phyloP scores from a whole-genome alignment of 2,329 filamentous ascomycete genomes.

The Calonectria ilicicola region DNA sequence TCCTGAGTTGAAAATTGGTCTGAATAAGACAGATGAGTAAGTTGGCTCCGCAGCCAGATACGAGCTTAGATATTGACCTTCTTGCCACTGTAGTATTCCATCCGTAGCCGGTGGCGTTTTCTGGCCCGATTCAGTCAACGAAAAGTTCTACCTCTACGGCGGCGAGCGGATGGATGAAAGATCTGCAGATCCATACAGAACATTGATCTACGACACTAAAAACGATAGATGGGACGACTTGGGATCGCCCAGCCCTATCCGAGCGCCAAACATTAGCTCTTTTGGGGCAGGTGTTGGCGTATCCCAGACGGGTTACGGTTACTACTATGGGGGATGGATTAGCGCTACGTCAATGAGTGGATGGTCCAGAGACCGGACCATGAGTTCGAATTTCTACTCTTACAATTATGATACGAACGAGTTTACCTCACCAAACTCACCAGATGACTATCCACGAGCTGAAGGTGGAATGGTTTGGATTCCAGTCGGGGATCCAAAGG shows the following conservation, averaged over 20 bases:
- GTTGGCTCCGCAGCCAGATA: neutral
- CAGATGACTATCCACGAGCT: slow-evolving; percentile 48
- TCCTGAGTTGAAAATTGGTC: neutral
- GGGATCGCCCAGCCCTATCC: slow-evolving; percentile 38
- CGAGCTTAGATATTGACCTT: neutral
- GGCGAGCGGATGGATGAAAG: slow-evolving; percentile 64
- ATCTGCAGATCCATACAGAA: neutral
- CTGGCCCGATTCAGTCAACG: slow-evolving; percentile 71
- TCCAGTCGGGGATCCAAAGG: neutral
- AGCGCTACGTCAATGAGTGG: slow-evolving; percentile 59
- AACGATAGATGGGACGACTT: slow-evolving; percentile 65
- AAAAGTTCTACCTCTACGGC: slow-evolving; percentile 70
- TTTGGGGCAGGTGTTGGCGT: slow-evolving; percentile 67
- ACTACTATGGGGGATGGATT: slow-evolving; percentile 71
- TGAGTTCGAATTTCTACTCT: slow-evolving; percentile 5
- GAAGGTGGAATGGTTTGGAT: neutral
- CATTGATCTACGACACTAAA: slow-evolving; percentile 63
- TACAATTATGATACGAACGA: slow-evolving; percentile 7
- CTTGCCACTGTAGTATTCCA: slow-evolving; percentile 56
- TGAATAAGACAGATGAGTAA: slow-evolving; percentile 11
- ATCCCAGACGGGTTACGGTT: slow-evolving; percentile 64
- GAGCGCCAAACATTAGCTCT: slow-evolving; percentile 45
- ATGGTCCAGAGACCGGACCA: slow-evolving; percentile 9
- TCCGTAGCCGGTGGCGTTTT: slow-evolving; percentile 54
- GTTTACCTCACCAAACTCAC: neutral